These are phyloP conservation scores for Colletotrichum chlorophyti DNA, from an alignment of 2,329 filamentous ascomycete genomes.

Conservation along the genomic window DNA sequence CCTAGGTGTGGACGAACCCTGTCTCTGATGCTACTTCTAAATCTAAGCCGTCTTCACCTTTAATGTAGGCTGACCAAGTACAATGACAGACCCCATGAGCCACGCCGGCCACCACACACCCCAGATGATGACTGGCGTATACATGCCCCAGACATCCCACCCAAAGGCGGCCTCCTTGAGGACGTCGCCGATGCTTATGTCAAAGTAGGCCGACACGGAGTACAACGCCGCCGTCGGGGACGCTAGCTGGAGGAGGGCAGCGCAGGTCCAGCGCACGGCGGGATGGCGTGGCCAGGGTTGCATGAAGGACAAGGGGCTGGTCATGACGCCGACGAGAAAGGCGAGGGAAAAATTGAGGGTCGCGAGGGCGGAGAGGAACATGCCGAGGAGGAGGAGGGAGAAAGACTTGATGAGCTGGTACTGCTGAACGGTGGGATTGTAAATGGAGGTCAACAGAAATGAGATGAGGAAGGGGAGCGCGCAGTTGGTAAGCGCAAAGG, in stretches of 20 bases:
- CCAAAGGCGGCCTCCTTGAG: constrained; percentile 80
- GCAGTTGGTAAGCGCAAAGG: constrained; percentile 62
- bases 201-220: constrained; percentile 50
- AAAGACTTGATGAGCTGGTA: constrained; percentile 85
- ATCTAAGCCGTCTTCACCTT: neutral
- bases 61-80: constrained; percentile 47
- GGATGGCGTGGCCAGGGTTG: constrained; percentile 51
- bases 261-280: constrained; percentile 48
- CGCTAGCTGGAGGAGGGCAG: constrained; percentile 62
- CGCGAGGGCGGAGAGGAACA: constrained; percentile 89
- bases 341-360: constrained; percentile 95
- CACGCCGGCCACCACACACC: constrained; percentile 96
- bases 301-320: constrained; percentile 81
- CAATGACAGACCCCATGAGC: constrained; percentile 68
- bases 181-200: constrained; percentile 59
- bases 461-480: constrained; percentile 65
- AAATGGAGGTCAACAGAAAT: constrained; percentile 56
- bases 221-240: constrained; percentile 66
- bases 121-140: constrained; percentile 90
- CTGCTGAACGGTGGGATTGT: constrained; percentile 69
- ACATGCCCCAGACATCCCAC: constrained; percentile 89
- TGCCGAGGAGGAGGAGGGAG: constrained; percentile 88
- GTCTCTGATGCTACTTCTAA: too few relatives aligned
- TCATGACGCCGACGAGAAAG: constrained; percentile 81
- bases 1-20: too few relatives aligned